phyloP scores from a whole-genome alignment of 192 early-diverging fungal species.

The Spizellomyces punctatus region DNA sequence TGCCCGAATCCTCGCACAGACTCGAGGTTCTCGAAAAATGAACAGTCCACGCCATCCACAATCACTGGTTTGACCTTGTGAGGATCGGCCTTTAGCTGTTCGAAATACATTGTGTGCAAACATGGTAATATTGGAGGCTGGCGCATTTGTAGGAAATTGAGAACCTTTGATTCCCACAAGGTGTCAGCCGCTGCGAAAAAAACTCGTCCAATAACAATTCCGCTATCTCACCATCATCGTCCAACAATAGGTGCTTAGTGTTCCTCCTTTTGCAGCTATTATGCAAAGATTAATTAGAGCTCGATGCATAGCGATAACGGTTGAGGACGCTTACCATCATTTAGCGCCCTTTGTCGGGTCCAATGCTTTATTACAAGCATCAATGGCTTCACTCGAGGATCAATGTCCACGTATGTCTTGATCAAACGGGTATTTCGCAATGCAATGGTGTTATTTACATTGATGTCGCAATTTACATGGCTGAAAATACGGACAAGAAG shows the following conservation, averaged over 20 bases:
- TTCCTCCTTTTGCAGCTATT: conserved; percentile 83
- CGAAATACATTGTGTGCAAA: conserved; percentile 66
- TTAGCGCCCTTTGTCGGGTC: conserved; percentile 81
- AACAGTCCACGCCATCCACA: conserved; percentile 64
- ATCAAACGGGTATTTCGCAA: conserved; percentile 89
- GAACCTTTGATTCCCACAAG: conserved; percentile 36
- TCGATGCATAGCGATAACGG: not conserved
- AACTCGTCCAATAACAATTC: not conserved
- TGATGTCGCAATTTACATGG: conserved; percentile 83
- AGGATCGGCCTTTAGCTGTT: conserved; percentile 15
- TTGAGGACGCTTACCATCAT: conserved; percentile 67
- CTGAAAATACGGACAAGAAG: conserved; percentile 35
- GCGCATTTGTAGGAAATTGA: conserved; percentile 93
- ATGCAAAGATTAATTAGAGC: conserved; percentile 5
- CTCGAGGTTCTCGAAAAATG: conserved; percentile 76
- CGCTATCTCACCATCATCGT: conserved; percentile 69
- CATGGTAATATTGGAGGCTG: conserved; percentile 87
- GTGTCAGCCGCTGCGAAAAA: not conserved
- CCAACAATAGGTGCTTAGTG: conserved; percentile 94
- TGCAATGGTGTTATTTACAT: conserved; percentile 91
- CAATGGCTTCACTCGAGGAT: conserved; percentile 85
- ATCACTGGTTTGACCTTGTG: conserved; percentile 35
- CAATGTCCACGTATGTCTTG: conserved; percentile 84
- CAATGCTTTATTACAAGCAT: conserved; percentile 94
- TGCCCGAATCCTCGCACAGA: conserved; percentile 66